Evolutionary conservation across 345 rosid species (phyloP).

Genomic region (Hibiscus syriacus): DNA sequence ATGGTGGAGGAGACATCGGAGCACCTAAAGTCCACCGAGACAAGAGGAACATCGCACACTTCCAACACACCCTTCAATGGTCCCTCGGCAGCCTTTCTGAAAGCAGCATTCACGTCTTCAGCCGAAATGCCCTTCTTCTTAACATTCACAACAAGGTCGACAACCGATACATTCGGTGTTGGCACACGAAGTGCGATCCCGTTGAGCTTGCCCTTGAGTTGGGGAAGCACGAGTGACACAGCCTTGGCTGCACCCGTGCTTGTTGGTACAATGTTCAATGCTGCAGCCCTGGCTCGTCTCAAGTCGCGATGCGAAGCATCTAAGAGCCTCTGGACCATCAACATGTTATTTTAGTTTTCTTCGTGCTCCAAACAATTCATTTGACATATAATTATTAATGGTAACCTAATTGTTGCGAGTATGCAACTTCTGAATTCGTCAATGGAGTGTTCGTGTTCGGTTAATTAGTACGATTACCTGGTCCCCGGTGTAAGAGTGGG

Average conservation of each 20-base stretch:
- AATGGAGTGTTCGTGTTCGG: neutral
- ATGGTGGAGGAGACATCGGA: too few species aligned
- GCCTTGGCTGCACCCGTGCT: constrained; percentile 99
- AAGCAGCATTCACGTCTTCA: constrained; percentile 90
- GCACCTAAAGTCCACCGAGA: too few species aligned
- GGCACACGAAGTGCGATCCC: constrained; percentile 98
- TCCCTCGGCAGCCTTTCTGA: constrained; percentile 80
- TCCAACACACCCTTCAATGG: constrained; percentile 80
- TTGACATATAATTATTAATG: neutral
- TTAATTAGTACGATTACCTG: constrained; percentile 41
- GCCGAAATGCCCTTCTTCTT: constrained; percentile 77
- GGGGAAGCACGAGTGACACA: constrained; percentile 87
- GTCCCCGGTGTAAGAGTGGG: constrained; percentile 98
- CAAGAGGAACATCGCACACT: constrained; percentile 78
- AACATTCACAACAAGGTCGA: constrained; percentile 83
- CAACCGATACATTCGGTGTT: constrained; percentile 95
- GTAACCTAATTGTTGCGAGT: neutral
- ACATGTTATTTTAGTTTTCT: neutral
- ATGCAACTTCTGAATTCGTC: neutral
- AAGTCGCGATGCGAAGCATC: constrained; percentile 97
- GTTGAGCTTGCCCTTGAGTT: constrained; percentile 96
- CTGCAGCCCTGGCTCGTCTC: constrained; percentile 98
- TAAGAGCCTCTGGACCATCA: constrained; percentile 64
- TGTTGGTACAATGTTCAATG: constrained; percentile 91
- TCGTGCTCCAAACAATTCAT: neutral